phyloP scores from a whole-genome alignment of 2,329 filamentous ascomycete species.

The Aspergillus novofumigatus region DNA sequence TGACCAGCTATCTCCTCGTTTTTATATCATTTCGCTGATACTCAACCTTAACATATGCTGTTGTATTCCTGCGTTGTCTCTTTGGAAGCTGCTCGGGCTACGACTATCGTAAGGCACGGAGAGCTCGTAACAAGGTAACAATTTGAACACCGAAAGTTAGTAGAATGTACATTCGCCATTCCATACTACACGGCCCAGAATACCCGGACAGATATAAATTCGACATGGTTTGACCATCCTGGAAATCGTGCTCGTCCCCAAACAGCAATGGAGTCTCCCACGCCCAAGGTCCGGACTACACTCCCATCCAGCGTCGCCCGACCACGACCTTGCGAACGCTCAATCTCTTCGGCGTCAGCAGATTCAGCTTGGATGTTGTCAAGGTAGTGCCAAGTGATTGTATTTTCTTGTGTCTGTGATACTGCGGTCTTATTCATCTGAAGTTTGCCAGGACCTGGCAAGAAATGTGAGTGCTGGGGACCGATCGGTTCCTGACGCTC shows the following conservation, averaged over 20 bases:
- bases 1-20: neutral
- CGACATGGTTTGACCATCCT: conserved; percentile 34
- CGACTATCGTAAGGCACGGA: neutral
- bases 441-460: conserved; percentile 26
- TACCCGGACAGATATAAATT: conserved; percentile 26
- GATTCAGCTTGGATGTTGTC: conserved; percentile 30
- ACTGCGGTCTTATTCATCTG: conserved; percentile 28
- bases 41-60: neutral
- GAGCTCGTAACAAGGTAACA: neutral
- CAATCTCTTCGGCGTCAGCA: conserved; percentile 28
- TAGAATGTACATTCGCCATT: neutral
- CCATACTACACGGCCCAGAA: conserved; percentile 33
- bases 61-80: neutral
- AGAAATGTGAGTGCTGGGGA: conserved; percentile 23
- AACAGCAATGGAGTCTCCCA: conserved; percentile 36
- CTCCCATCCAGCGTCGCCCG: conserved; percentile 33
- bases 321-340: conserved; percentile 29
- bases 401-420: conserved; percentile 17
- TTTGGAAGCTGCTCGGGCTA: neutral
- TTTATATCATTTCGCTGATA: neutral
- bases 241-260: conserved; percentile 37
- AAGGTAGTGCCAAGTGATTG: conserved; percentile 34
- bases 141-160: neutral
- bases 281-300: conserved; percentile 28
- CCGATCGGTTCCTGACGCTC: conserved; percentile 13